These are phyloP conservation scores for Musa troglodytarum DNA, from an alignment of 176 grass and related monocot species.

Conservation along the genomic window DNA sequence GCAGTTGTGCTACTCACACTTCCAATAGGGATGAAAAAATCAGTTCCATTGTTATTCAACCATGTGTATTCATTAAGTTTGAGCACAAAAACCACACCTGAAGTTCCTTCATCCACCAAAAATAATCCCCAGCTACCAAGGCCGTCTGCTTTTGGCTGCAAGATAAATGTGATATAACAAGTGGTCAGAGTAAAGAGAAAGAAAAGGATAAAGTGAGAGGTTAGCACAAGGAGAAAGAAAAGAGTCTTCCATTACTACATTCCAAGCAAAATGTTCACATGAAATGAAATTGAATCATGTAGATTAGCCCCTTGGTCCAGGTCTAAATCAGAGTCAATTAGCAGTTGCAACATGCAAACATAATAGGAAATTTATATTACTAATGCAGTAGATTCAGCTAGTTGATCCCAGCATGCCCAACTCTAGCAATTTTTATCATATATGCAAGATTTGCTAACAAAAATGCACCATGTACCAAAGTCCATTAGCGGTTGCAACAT, in stretches of 20 bases:
- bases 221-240: too few species aligned
- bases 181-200: background rate
- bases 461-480: too few species aligned
- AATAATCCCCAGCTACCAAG: constrained; percentile 54
- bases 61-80: constrained; percentile 84
- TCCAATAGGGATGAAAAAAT: constrained; percentile 69
- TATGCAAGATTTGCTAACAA: too few species aligned
- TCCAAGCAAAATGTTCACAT: too few species aligned
- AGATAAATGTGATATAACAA: constrained; percentile 18
- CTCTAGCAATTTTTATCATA: too few species aligned
- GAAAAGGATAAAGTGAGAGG: background rate
- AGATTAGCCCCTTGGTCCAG: background rate
- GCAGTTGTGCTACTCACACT: constrained; percentile 9
- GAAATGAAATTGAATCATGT: background rate
- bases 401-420: too few species aligned
- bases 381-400: too few species aligned
- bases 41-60: constrained; percentile 71
- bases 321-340: background rate
- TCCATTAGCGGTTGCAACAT: background rate
- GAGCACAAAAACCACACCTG: constrained; percentile 64
- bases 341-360: background rate
- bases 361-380: background rate
- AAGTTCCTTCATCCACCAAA: constrained; percentile 44
- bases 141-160: constrained; percentile 72
- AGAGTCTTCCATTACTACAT: too few species aligned